phyloP scores from a whole-genome alignment of 2,329 filamentous ascomycete species.

The Diaporthe helianthi region DNA sequence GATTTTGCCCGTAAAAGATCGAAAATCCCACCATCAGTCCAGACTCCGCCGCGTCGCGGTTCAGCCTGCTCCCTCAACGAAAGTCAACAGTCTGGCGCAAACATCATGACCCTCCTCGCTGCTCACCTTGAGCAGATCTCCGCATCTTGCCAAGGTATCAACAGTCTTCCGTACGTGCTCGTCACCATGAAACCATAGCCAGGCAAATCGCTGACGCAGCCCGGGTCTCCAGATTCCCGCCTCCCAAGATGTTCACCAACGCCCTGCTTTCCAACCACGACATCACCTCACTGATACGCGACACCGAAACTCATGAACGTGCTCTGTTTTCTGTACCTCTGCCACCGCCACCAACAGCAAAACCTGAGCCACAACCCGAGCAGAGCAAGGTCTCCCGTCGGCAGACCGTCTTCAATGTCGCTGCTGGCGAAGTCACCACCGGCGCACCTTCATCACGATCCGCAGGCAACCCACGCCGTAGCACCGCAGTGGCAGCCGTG shows the following conservation, averaged over 20 bases:
- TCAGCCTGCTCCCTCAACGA: neutral
- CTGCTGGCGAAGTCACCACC: constrained; percentile 67
- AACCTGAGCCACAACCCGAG: constrained; percentile 54
- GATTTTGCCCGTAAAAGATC: neutral
- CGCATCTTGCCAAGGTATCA: constrained; percentile 77
- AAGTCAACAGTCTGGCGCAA: constrained; percentile 25
- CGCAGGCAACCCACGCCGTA: constrained; percentile 64
- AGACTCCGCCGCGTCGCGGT: neutral
- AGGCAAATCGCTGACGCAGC: neutral
- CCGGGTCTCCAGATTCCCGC: constrained; percentile 71
- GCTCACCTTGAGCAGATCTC: constrained; percentile 79
- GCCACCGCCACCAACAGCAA: constrained; percentile 58
- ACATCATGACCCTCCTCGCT: constrained; percentile 70
- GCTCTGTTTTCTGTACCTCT: constrained; percentile 92
- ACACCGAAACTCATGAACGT: constrained; percentile 93
- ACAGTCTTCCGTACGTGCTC: constrained; percentile 70
- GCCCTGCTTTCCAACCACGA: constrained; percentile 87
- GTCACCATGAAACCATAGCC: neutral
- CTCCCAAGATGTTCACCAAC: constrained; percentile 94
- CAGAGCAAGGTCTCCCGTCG: constrained; percentile 52
- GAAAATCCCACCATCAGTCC: neutral
- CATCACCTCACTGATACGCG: constrained; percentile 92
- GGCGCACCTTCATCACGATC: constrained; percentile 55
- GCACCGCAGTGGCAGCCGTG: constrained; percentile 88
- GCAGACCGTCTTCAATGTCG: constrained; percentile 71